Conservation (phyloP, 768 basidiomycete genomes). For the Suillus fuscotomentosus region DNA sequence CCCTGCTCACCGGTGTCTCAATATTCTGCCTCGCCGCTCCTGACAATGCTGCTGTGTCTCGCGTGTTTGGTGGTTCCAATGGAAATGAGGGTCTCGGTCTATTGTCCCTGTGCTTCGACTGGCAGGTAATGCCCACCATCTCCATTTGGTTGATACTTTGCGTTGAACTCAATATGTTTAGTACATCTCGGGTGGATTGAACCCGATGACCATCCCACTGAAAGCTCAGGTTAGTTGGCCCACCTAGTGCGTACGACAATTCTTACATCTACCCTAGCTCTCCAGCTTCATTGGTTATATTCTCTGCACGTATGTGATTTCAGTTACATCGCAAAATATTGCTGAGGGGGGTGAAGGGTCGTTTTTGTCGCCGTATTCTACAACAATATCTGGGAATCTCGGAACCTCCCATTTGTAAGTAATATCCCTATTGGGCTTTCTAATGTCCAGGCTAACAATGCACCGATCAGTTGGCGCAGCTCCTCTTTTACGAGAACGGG, state of each 20-base stretch:
- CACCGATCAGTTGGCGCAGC: slow-evolving; percentile 24
- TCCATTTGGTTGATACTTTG: slow-evolving; percentile 30
- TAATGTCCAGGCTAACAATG: slow-evolving; percentile 10
- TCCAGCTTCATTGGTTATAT: slow-evolving; percentile 49
- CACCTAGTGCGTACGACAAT: background rate
- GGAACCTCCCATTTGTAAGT: slow-evolving; percentile 56
- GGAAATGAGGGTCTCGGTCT: slow-evolving; percentile 64
- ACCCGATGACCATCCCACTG: slow-evolving; percentile 54
- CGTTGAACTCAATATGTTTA: slow-evolving; percentile 39
- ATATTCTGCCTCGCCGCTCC: slow-evolving; percentile 55
- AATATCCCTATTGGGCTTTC: background rate
- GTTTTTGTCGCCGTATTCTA: slow-evolving; percentile 38
- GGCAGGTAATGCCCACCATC: slow-evolving; percentile 37
- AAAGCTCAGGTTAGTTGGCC: slow-evolving; percentile 38
- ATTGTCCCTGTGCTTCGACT: slow-evolving; percentile 59
- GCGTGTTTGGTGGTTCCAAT: slow-evolving; percentile 59
- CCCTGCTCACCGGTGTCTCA: slow-evolving; percentile 52
- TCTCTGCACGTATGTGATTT: slow-evolving; percentile 43
- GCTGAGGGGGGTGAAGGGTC: slow-evolving; percentile 12
- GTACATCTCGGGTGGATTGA: slow-evolving; percentile 27
- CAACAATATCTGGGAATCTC: slow-evolving; percentile 54
- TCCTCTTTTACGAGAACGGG: slow-evolving; percentile 51
- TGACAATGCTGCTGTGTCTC: slow-evolving; percentile 47
- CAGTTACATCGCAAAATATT: background rate
- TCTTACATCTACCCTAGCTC: slow-evolving; percentile 20